These are phyloP conservation scores for Pythium sp. DNA, from an alignment of 352 stramenopile genomes.

Conservation along the genomic window DNA sequence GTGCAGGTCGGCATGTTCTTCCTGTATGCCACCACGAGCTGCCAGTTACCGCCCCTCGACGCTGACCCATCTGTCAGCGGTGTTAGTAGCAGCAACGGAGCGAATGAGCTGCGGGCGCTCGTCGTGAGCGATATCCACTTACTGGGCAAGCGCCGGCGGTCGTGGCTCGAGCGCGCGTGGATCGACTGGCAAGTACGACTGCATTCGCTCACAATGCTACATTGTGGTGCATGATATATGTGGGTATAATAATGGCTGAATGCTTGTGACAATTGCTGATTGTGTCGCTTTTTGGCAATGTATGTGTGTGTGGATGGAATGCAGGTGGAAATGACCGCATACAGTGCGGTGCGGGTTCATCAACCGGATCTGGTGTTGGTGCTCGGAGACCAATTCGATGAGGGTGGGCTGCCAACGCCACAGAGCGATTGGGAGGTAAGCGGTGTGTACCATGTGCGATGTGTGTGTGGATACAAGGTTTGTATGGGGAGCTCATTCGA, in stretches of 20 bases:
- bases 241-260: neutral
- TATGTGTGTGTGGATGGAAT: neutral
- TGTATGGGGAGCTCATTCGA: neutral
- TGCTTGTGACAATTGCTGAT: neutral
- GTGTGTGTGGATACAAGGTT: neutral
- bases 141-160: slow-evolving; percentile 61
- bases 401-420: slow-evolving; percentile 52
- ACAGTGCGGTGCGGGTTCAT: slow-evolving; percentile 48
- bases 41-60: neutral
- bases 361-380: slow-evolving; percentile 54
- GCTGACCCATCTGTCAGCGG: neutral
- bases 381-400: slow-evolving; percentile 74
- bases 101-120: slow-evolving; percentile 34
- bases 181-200: slow-evolving; percentile 61
- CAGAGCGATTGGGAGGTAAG: slow-evolving; percentile 49
- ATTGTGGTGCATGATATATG: neutral
- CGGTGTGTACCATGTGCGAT: neutral
- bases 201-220: too few relatives aligned
- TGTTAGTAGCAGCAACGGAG: neutral
- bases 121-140: slow-evolving; percentile 75
- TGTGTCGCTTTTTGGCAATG: neutral
- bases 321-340: slow-evolving; percentile 34
- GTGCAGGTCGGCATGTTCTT: slow-evolving; percentile 65
- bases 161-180: slow-evolving; percentile 57
- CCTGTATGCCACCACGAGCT: slow-evolving; percentile 41